phyloP scores from a whole-genome alignment of 2,329 filamentous ascomycete genomes.

The Hymenoscyphus infarciens region DNA sequence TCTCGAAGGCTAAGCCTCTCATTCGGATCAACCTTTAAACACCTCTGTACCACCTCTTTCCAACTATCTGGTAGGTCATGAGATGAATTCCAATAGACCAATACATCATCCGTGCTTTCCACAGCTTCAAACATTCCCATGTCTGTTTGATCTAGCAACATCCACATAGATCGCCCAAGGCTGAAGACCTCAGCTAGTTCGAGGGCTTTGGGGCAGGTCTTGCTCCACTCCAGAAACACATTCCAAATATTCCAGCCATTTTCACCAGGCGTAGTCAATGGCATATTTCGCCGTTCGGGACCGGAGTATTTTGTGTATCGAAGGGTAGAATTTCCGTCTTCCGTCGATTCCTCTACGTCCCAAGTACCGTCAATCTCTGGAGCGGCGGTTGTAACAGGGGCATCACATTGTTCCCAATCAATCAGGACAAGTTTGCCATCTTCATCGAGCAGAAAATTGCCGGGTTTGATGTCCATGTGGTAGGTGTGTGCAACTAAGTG shows the following conservation, averaged over 20 bases:
- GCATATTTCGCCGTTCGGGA: background rate
- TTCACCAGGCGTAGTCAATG: background rate
- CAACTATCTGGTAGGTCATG: background rate
- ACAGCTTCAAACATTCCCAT: background rate
- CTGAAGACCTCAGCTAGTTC: background rate
- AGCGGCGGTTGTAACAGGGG: background rate
- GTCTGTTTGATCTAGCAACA: background rate
- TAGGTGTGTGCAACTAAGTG: background rate
- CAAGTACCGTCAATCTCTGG: constrained; percentile 1
- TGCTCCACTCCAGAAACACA: background rate
- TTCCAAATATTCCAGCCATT: background rate
- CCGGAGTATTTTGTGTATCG: background rate
- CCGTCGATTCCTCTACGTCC: background rate
- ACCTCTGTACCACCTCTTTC: background rate
- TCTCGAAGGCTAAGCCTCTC: background rate
- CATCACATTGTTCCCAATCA: background rate
- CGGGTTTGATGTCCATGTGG: background rate
- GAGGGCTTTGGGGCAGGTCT: background rate
- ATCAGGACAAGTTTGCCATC: background rate
- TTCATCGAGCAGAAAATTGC: background rate
- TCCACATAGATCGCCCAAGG: background rate
- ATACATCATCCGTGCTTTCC: background rate
- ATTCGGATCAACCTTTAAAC: background rate
- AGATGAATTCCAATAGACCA: background rate
- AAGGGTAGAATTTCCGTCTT: background rate